Conservation (phyloP, 768 basidiomycete species). For the Mycena galopus region DNA sequence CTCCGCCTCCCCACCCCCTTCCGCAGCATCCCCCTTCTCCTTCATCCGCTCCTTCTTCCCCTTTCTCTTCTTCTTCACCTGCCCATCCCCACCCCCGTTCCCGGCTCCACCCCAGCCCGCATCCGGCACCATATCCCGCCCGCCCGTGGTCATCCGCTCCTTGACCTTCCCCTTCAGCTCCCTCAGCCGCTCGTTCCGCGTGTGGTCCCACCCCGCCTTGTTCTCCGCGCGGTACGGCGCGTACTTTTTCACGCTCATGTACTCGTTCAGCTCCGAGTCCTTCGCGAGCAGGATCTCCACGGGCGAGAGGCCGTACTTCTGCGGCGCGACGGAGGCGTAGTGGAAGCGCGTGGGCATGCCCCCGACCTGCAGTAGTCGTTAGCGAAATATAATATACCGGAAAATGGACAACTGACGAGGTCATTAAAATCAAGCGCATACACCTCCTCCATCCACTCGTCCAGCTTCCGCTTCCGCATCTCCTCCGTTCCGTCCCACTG, state of each 20-base stretch:
- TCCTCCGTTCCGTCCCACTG: conserved; percentile 94
- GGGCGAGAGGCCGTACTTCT: conserved; percentile 79
- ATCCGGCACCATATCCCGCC: too few relatives aligned
- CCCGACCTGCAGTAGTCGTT: conserved; percentile 71
- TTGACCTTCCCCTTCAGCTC: conserved; percentile 78
- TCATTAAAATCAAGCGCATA: conserved; percentile 96
- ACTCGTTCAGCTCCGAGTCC: conserved; percentile 93
- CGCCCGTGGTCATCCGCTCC: conserved; percentile 50
- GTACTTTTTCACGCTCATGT: conserved; percentile 89
- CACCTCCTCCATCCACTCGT: conserved; percentile 93
- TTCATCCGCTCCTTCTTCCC: conserved; percentile 34
- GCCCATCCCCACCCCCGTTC: conserved; percentile 8
- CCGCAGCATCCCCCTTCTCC: conserved; percentile 12
- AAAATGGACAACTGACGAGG: conserved; percentile 67
- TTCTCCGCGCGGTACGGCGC: conserved; percentile 87
- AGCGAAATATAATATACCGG: conserved; percentile 17
- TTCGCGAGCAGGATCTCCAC: conserved; percentile 92
- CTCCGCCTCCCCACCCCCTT: background rate
- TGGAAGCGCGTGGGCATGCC: conserved; percentile 94
- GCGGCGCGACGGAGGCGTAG: conserved; percentile 78
- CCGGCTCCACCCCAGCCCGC: conserved; percentile 1
- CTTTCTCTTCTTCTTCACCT: conserved; percentile 35
- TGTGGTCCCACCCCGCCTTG: conserved; percentile 70
- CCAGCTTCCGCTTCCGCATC: conserved; percentile 85
- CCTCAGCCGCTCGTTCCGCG: conserved; percentile 72